phyloP scores from a whole-genome alignment of 306 rosid genomes.

The Lotus japonicus region DNA sequence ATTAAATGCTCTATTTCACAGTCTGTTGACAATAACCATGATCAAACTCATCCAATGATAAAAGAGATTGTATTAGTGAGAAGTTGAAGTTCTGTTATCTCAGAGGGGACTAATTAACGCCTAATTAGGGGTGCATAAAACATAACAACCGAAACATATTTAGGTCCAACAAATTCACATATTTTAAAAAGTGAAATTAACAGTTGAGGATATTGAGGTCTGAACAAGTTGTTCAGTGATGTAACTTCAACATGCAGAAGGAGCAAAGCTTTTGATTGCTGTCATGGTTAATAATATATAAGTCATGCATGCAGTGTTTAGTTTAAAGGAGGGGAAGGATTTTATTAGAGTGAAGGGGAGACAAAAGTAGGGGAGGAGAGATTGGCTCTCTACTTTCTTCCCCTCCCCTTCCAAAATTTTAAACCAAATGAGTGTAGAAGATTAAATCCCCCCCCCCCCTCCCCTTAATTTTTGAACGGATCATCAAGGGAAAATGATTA shows the following conservation, averaged over 20 bases:
- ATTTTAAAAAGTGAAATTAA: neutral
- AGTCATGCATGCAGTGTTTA: too few relatives aligned
- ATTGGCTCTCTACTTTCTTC: too few relatives aligned
- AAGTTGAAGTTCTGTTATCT: constrained; percentile 5
- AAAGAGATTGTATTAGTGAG: constrained; percentile 1
- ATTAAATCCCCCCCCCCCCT: too few relatives aligned
- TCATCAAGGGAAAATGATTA: too few relatives aligned
- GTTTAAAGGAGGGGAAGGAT: too few relatives aligned
- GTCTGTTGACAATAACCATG: too few relatives aligned
- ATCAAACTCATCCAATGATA: constrained; percentile 5
- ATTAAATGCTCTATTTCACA: too few relatives aligned
- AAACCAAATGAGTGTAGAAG: too few relatives aligned
- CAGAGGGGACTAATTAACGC: neutral
- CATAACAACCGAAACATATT: neutral
- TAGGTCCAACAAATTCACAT: neutral
- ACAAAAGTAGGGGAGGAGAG: too few relatives aligned
- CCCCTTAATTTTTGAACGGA: too few relatives aligned
- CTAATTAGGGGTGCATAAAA: neutral
- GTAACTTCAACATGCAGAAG: constrained; percentile 15
- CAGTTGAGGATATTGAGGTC: neutral
- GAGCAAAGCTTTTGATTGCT: constrained; percentile 3
- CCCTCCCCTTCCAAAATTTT: too few relatives aligned
- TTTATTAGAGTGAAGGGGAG: too few relatives aligned
- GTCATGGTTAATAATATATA: neutral
- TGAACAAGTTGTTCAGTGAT: neutral